Percentiles rank a stretch among this genome's conserved stretches.
Evolutionary conservation across 345 rosid genomes (phyloP).

Genomic region (Pugionium cornutum): DNA sequence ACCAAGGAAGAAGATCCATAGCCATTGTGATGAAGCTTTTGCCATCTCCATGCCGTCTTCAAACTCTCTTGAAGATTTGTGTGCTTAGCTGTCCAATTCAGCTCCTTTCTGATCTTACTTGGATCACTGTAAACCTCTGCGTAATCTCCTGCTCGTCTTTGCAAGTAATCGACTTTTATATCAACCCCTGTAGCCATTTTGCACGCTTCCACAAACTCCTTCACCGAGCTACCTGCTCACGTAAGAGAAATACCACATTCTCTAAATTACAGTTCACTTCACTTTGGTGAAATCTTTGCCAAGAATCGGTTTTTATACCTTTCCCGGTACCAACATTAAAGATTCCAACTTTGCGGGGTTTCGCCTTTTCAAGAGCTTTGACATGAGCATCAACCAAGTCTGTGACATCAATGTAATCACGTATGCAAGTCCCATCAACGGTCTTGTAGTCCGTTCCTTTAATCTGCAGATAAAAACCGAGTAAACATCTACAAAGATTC

Average conservation of each 20-base stretch:
- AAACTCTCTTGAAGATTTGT: slow-evolving; percentile 53
- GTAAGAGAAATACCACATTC: slow-evolving; percentile 3
- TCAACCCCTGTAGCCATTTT: slow-evolving; percentile 56
- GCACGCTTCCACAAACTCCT: slow-evolving; percentile 64
- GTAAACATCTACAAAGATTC: neutral
- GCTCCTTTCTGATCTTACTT: slow-evolving; percentile 47
- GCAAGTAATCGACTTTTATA: slow-evolving; percentile 49
- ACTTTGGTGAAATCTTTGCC: neutral
- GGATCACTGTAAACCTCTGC: slow-evolving; percentile 65
- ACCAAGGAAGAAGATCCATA: slow-evolving; percentile 33
- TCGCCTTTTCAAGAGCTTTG: slow-evolving; percentile 58
- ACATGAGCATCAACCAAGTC: slow-evolving; percentile 69
- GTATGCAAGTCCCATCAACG: slow-evolving; percentile 53
- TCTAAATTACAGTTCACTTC: neutral
- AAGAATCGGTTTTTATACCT: slow-evolving; percentile 35
- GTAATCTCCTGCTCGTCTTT: slow-evolving; percentile 58
- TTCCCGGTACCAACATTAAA: slow-evolving; percentile 65
- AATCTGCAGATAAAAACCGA: slow-evolving; percentile 38
- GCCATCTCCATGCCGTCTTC: slow-evolving; percentile 60
- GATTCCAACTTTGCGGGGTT: slow-evolving; percentile 53
- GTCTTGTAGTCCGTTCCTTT: slow-evolving; percentile 68
- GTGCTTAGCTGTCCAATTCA: slow-evolving; percentile 55
- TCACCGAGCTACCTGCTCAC: slow-evolving; percentile 59
- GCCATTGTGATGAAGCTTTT: slow-evolving; percentile 49
- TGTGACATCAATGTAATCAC: slow-evolving; percentile 62